A percentile compares a stretch with the other conserved stretches of the same genome.
Evolutionary conservation across 352 stramenopile genomes (phyloP).

Genomic region (Hyaloperonospora arabidopsidis): DNA sequence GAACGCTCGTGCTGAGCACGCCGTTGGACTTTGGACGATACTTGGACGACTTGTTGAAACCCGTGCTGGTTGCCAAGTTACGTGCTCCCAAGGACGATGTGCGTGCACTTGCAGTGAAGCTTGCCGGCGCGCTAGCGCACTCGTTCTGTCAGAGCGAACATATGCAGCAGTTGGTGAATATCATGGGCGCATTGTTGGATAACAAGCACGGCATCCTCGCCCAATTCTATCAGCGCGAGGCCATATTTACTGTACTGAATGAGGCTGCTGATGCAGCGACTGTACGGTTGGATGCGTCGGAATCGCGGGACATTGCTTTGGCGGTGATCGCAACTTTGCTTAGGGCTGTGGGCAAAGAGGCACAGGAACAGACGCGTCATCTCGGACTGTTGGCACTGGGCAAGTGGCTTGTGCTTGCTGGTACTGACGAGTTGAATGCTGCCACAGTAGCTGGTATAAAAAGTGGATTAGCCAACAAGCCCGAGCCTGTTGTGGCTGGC

Average conservation of each 20-base stretch:
- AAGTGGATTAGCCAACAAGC: slow-evolving; percentile 63
- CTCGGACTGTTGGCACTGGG: slow-evolving; percentile 62
- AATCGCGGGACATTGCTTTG: slow-evolving; percentile 35
- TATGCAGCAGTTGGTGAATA: slow-evolving; percentile 45
- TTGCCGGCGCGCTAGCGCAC: slow-evolving; percentile 41
- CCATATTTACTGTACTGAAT: slow-evolving; percentile 54
- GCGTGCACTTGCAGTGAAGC: slow-evolving; percentile 37
- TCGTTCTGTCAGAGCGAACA: slow-evolving; percentile 47
- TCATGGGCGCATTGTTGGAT: slow-evolving; percentile 57
- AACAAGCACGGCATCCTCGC: slow-evolving; percentile 78
- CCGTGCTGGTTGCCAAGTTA: slow-evolving; percentile 65
- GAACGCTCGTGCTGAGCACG: slow-evolving; percentile 37
- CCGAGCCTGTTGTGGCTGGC: slow-evolving; percentile 52
- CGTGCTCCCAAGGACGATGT: slow-evolving; percentile 79
- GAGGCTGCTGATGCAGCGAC: slow-evolving; percentile 39
- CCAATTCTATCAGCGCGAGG: slow-evolving; percentile 85
- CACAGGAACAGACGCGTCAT: slow-evolving; percentile 73
- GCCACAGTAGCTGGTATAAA: slow-evolving; percentile 39
- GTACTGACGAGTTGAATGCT: slow-evolving; percentile 39
- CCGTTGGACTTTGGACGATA: slow-evolving; percentile 65
- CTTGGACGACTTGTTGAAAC: slow-evolving; percentile 52
- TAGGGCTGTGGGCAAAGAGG: slow-evolving; percentile 75
- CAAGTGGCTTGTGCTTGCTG: slow-evolving; percentile 58
- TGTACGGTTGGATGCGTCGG: slow-evolving; percentile 24
- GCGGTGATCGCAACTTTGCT: slow-evolving; percentile 46